Evolutionary conservation across 805 yeast species (phyloP), one percentile per base, ranked within the genome.

Genomic region (Candida nemodendra): DNA sequence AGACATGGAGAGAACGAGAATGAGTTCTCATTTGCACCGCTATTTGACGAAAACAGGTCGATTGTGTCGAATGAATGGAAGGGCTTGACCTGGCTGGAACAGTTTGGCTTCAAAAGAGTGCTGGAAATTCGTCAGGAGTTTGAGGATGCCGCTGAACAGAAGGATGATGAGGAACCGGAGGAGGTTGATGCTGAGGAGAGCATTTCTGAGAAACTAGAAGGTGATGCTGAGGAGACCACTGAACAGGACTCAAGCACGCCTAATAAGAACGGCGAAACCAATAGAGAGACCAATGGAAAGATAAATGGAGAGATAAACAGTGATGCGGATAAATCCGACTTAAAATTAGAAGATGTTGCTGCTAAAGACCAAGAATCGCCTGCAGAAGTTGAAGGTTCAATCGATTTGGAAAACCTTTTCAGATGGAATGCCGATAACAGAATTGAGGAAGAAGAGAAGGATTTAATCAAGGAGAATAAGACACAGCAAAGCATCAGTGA

Each of bases 1-100:
- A 71, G 73, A 35, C 72, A 57, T 32, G 64, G 64, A 4, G 37
- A 38, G 7, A 49, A 48, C 21, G 68, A 68, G 11, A 68, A 64
- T 36, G 66, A 64, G 19, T 65, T 71, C 32, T 68, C 78, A 11
- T 84, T 82, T 68, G 86, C 87, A 0, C 93, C 93, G 4, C 57
- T 72, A 9, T 62, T 70, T 28, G 88, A 81, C 54, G 83, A 81
- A 47, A 70, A 72, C 25, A 73, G 72, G 14, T 68, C 79, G 6
- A 74, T 79, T 2, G 57, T 81, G 9, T 70, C 76, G 18, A 70
- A 73, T 12, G 69, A 69, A 15, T 68, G 73, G 51, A 70, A 74
- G 48, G 75, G 78, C 3, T 56, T 70, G 16, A 64, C 71, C 4
- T 76, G 81, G 81, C 54, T 74, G 21, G 78, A 75, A 41, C 77